These are phyloP conservation scores for Carex arenaria DNA, from an alignment of 202 grass and related monocot genomes.

Conservation along the genomic window DNA sequence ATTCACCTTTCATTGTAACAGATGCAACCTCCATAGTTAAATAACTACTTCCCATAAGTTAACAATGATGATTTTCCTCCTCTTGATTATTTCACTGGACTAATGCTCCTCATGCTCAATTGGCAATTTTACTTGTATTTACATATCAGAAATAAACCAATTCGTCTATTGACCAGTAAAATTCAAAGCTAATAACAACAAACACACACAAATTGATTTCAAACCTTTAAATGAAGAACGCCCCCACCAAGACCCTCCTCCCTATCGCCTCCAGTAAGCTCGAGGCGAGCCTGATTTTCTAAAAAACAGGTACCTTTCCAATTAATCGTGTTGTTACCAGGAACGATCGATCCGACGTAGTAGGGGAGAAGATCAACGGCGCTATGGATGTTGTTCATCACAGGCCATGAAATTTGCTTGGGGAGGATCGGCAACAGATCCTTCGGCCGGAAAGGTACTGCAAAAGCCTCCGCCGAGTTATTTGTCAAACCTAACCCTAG, in stretches of 20 bases:
- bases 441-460: conserved; percentile 64
- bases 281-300: conserved; percentile 59
- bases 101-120: background rate
- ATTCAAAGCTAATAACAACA: background rate
- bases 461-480: conserved; percentile 24
- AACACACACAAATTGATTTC: background rate
- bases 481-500: conserved; percentile 23
- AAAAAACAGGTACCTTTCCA: conserved; percentile 85
- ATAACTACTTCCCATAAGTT: background rate
- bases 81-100: background rate
- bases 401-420: conserved; percentile 80
- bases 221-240: conserved; percentile 66
- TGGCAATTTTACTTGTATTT: background rate
- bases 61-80: background rate
- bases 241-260: conserved; percentile 53
- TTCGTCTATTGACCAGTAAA: background rate
- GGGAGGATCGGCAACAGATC: conserved; percentile 89
- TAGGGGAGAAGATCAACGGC: conserved; percentile 86
- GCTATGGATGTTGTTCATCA: conserved; percentile 81
- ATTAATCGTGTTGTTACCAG: conserved; percentile 26
- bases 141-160: background rate
- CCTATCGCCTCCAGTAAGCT: conserved; percentile 56
- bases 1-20: background rate
- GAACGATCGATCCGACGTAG: conserved; percentile 62
- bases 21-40: background rate